Evolutionary conservation across 1,284 basidiomycete genomes (phyloP).

Genomic region (Pyrrhoderma lamaoense): DNA sequence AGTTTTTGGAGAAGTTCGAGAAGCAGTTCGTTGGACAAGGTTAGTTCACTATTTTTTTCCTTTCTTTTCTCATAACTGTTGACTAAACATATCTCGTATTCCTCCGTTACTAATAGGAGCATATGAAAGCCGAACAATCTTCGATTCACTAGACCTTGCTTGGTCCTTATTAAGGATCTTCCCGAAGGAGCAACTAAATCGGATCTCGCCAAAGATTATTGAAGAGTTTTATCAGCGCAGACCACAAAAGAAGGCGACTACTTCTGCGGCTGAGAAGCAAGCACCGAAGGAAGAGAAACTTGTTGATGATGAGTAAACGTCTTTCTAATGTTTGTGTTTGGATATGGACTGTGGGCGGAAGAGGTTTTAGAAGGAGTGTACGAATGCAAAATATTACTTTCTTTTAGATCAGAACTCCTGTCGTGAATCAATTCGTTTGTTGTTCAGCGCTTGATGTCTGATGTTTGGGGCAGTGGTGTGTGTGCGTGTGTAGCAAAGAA

Average conservation of each 20-base stretch:
- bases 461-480: too few species aligned
- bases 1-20: conserved; percentile 94
- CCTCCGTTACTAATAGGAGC: conserved; percentile 45
- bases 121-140: conserved; percentile 95
- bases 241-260: conserved; percentile 55
- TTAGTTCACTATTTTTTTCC: conserved; percentile 27
- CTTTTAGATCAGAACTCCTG: too few species aligned
- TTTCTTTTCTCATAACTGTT: neutral
- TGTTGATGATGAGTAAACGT: conserved; percentile 37
- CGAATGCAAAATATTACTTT: too few species aligned
- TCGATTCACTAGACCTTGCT: conserved; percentile 95
- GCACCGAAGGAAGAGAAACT: conserved; percentile 48
- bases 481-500: too few species aligned
- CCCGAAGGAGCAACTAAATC: conserved; percentile 98
- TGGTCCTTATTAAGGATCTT: conserved; percentile 97
- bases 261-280: conserved; percentile 32
- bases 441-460: too few species aligned
- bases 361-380: too few species aligned
- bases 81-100: neutral
- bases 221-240: conserved; percentile 81
- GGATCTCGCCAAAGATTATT: conserved; percentile 89
- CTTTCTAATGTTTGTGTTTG: neutral
- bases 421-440: too few species aligned
- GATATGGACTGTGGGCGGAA: too few species aligned
- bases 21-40: conserved; percentile 93